phyloP scores from a whole-genome alignment of 768 basidiomycete species.

The Holtermanniella nyarrowii region DNA sequence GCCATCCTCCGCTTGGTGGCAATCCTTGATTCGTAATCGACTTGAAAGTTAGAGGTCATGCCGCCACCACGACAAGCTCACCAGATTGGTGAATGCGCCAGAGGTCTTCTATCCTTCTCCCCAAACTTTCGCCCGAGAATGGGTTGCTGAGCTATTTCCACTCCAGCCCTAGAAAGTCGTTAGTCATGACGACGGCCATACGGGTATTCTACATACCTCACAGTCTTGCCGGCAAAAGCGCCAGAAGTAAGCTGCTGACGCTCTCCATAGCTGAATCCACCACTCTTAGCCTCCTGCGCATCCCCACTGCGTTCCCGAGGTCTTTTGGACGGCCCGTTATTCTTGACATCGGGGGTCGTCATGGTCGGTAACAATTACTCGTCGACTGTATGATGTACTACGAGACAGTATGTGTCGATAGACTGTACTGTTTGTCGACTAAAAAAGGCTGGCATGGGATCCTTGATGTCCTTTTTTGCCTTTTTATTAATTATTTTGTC shows the following conservation, averaged over 20 bases:
- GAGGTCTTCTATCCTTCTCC: conserved; percentile 31
- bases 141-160: conserved; percentile 27
- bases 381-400: no score
- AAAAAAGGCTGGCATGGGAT: no score
- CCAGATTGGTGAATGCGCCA: conserved; percentile 28
- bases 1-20: neutral
- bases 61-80: conserved; percentile 12
- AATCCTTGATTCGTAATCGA: conserved; percentile 1
- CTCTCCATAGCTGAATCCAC: neutral
- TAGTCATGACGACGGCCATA: neutral
- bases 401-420: no score
- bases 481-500: no score
- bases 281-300: no score
- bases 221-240: conserved; percentile 12
- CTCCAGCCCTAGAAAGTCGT: conserved; percentile 10
- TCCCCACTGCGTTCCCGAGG: no score
- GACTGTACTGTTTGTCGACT: no score
- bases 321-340: no score
- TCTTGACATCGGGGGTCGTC: no score
- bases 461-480: no score
- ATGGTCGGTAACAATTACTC: no score
- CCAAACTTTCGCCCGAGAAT: conserved; percentile 26
- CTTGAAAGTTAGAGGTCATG: neutral
- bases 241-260: neutral
- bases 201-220: conserved; percentile 9